phyloP scores from a whole-genome alignment of 2,329 filamentous ascomycete genomes.

The Claviceps sorghi region DNA sequence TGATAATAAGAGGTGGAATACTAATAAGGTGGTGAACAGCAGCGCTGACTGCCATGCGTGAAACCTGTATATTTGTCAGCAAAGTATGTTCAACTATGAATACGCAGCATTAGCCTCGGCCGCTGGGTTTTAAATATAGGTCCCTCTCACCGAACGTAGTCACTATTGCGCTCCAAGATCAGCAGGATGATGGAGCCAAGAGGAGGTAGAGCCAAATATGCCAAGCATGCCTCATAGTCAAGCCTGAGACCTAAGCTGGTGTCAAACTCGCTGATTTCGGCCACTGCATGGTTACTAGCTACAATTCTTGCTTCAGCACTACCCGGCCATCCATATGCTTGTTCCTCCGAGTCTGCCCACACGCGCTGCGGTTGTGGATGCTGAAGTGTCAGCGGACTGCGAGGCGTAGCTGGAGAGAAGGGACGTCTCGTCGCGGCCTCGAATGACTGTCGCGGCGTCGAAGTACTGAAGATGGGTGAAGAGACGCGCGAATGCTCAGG shows the following conservation, averaged over 20 bases:
- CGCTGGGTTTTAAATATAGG: neutral
- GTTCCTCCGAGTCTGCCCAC: conserved; percentile 30
- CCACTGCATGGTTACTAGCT: conserved; percentile 24
- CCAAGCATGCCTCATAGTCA: conserved; percentile 80
- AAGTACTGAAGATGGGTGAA: conserved; percentile 41
- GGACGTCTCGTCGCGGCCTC: conserved; percentile 37
- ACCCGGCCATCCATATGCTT: conserved; percentile 14
- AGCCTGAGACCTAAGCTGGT: conserved; percentile 77
- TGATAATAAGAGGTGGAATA: conserved; percentile 72
- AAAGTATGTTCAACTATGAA: neutral
- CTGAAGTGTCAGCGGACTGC: conserved; percentile 26
- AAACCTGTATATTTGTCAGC: conserved; percentile 42
- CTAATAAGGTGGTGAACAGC: conserved; percentile 58
- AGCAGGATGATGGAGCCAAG: conserved; percentile 73
- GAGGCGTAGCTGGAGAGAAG: conserved; percentile 35
- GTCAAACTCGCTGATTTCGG: conserved; percentile 67
- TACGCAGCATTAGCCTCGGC: neutral
- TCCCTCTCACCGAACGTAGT: conserved; percentile 68
- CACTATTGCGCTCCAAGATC: conserved; percentile 82
- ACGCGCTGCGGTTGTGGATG: conserved; percentile 42
- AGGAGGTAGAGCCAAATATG: conserved; percentile 75
- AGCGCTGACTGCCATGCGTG: conserved; percentile 92
- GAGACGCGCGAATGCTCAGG: conserved; percentile 72
- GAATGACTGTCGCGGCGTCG: conserved; percentile 40
- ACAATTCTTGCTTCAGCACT: conserved; percentile 13